Evolutionary conservation across 2,329 filamentous ascomycete genomes (phyloP).

Genomic region (Sclerotinia subarctica): DNA sequence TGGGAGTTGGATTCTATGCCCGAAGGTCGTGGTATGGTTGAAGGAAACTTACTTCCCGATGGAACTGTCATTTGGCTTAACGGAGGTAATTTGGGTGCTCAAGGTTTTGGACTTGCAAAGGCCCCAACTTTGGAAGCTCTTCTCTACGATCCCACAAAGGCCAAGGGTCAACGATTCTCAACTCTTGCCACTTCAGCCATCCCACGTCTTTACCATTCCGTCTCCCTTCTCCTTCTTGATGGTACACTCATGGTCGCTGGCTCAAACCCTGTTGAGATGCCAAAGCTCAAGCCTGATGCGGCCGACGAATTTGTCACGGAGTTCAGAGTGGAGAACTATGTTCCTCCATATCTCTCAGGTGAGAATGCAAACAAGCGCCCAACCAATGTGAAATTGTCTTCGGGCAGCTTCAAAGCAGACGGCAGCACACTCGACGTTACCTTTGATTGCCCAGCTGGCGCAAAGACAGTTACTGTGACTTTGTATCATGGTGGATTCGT

Average conservation of each 20-base stretch:
- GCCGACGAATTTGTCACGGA: slow-evolving; percentile 54
- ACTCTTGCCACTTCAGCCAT: slow-evolving; percentile 44
- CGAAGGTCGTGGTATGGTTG: slow-evolving; percentile 57
- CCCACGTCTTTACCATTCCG: slow-evolving; percentile 57
- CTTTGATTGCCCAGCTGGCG: slow-evolving; percentile 45
- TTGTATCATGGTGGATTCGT: slow-evolving; percentile 60
- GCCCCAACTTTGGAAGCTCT: slow-evolving; percentile 54
- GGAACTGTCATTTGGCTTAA: slow-evolving; percentile 59
- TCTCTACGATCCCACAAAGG: slow-evolving; percentile 54
- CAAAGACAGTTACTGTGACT: slow-evolving; percentile 47
- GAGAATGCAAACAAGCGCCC: slow-evolving; percentile 49
- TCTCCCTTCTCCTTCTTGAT: slow-evolving; percentile 56
- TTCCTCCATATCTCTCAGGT: slow-evolving; percentile 57
- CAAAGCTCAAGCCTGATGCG: slow-evolving; percentile 45
- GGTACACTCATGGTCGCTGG: slow-evolving; percentile 58
- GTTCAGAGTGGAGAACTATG: slow-evolving; percentile 60
- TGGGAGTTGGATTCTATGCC: slow-evolving; percentile 61
- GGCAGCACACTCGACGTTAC: slow-evolving; percentile 46
- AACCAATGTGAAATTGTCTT: slow-evolving; percentile 46
- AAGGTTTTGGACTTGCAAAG: slow-evolving; percentile 57
- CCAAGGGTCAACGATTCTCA: slow-evolving; percentile 49
- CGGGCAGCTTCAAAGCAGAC: slow-evolving; percentile 43
- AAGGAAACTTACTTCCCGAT: slow-evolving; percentile 57
- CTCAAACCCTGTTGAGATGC: slow-evolving; percentile 59
- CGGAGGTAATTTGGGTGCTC: slow-evolving; percentile 54